Conservation (phyloP, 1,139 yeast species). For the Scheffersomyces illinoinensis region DNA sequence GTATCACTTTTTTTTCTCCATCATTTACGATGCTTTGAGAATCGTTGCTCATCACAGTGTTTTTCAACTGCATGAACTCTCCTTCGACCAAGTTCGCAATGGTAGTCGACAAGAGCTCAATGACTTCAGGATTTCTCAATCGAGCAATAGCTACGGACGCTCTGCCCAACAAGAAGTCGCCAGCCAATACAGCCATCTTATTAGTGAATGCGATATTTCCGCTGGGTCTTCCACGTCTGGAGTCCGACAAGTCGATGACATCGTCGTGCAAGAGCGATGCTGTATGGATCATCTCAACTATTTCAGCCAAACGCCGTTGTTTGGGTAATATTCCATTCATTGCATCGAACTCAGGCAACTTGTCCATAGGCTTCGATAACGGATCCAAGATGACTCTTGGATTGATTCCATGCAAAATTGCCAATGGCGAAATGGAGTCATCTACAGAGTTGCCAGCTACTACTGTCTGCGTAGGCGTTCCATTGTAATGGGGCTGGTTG, state of each 20-base stretch:
- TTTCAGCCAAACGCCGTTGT: slow-evolving; percentile 93
- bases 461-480: slow-evolving; percentile 48
- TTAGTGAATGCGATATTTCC: slow-evolving; percentile 94
- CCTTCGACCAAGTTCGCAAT: slow-evolving; percentile 98
- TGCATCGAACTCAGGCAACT: slow-evolving; percentile 61
- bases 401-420: slow-evolving; percentile 83
- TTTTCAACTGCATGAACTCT: slow-evolving; percentile 96
- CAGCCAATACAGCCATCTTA: slow-evolving; percentile 97
- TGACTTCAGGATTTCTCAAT: slow-evolving; percentile 93
- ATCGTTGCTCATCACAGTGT: slow-evolving; percentile 64
- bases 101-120: slow-evolving; percentile 90
- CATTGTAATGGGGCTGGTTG: slow-evolving; percentile 58
- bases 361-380: slow-evolving; percentile 75
- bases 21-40: slow-evolving; percentile 48
- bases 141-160: slow-evolving; percentile 96
- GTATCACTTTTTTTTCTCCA: slow-evolving; percentile 51
- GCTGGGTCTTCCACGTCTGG: slow-evolving; percentile 86
- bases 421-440: slow-evolving; percentile 74
- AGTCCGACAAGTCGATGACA: slow-evolving; percentile 90
- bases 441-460: slow-evolving; percentile 57
- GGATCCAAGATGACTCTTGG: slow-evolving; percentile 82
- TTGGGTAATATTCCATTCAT: slow-evolving; percentile 81
- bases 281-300: slow-evolving; percentile 97
- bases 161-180: slow-evolving; percentile 90
- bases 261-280: slow-evolving; percentile 97